A percentile compares a stretch with the other conserved stretches of the same genome.
These are phyloP conservation scores for Aaosphaeria arxii DNA, from an alignment of 2,329 filamentous ascomycete species.

Conservation along the genomic window DNA sequence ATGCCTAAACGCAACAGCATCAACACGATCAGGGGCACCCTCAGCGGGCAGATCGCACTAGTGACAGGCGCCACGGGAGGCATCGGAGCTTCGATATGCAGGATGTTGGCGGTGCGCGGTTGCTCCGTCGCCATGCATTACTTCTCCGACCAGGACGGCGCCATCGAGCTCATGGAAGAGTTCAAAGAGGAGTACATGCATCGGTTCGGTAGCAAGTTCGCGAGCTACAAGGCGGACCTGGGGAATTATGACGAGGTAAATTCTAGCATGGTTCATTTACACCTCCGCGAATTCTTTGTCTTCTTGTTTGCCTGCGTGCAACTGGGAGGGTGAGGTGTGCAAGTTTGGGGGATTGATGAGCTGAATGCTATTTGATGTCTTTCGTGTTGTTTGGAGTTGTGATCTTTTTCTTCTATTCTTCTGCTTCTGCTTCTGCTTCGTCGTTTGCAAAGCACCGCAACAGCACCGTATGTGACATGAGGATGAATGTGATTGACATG, in stretches of 20 bases:
- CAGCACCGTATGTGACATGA: not conserved
- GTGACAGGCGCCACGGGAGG: constrained; percentile 46
- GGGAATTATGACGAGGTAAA: constrained; percentile 35
- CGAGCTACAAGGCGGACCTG: constrained; percentile 37
- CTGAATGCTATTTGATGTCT: too few species aligned
- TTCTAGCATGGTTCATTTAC: not conserved
- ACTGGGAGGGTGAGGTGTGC: too few species aligned
- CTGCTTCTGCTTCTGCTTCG: too few species aligned
- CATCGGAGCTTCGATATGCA: constrained; percentile 43
- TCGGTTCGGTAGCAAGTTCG: constrained; percentile 20
- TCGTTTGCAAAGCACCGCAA: too few species aligned
- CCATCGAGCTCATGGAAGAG: constrained; percentile 15
- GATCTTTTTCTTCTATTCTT: too few species aligned
- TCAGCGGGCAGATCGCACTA: constrained; percentile 28
- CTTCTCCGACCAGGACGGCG: constrained; percentile 29
- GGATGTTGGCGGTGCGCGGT: constrained; percentile 39
- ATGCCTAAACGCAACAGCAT: not conserved
- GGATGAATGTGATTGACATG: constrained; percentile 4
- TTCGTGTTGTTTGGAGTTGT: too few species aligned
- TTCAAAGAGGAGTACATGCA: constrained; percentile 17
- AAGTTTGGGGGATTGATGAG: too few species aligned
- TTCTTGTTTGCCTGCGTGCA: too few species aligned
- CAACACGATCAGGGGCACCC: constrained; percentile 6
- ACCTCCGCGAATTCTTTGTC: too few species aligned
- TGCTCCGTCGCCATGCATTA: constrained; percentile 46